A percentile compares a stretch with the other conserved stretches of the same genome.
Evolutionary conservation across 805 yeast genomes (phyloP).

Genomic region (Wickerhamiella vanderwaltii): DNA sequence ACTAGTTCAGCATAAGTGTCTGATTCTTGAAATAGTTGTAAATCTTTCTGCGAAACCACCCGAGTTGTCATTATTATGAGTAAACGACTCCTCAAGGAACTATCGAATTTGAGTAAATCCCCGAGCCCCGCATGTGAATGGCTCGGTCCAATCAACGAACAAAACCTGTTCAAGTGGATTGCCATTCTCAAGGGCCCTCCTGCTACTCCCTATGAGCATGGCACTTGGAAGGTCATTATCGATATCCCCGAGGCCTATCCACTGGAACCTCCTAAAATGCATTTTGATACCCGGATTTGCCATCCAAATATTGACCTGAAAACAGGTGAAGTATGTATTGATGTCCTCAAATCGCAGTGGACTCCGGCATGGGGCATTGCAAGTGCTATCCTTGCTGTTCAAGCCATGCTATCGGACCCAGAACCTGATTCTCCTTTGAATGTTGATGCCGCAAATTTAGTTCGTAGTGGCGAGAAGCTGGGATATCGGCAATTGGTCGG

Average conservation of each 20-base stretch:
- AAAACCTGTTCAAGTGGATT: slow-evolving; percentile 22
- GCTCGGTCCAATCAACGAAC: slow-evolving; percentile 21
- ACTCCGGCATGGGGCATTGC: slow-evolving; percentile 32
- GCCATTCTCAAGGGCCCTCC: slow-evolving; percentile 29
- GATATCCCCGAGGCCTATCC: slow-evolving; percentile 35
- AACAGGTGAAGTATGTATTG: slow-evolving; percentile 31
- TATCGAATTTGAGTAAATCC: slow-evolving; percentile 18
- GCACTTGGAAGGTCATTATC: slow-evolving; percentile 38
- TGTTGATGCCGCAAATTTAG: slow-evolving; percentile 31
- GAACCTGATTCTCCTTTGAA: slow-evolving; percentile 31
- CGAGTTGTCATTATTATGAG: slow-evolving; percentile 28
- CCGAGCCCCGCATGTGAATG: slow-evolving; percentile 25
- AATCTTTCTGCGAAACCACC: slow-evolving; percentile 45
- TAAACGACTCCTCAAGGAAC: slow-evolving; percentile 25
- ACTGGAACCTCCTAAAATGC: slow-evolving; percentile 37
- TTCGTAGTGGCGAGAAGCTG: slow-evolving; percentile 23
- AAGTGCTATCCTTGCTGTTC: slow-evolving; percentile 29
- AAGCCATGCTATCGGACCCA: slow-evolving; percentile 28
- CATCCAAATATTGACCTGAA: slow-evolving; percentile 31
- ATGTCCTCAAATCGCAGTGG: slow-evolving; percentile 29
- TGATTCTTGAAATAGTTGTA: slow-evolving; percentile 47
- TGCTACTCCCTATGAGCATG: slow-evolving; percentile 36
- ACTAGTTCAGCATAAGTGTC: slow-evolving; percentile 39
- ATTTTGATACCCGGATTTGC: slow-evolving; percentile 28
- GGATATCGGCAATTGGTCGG: slow-evolving; percentile 24